phyloP scores from a whole-genome alignment of 257 asterid genomes.

The Scutellaria galericulata region DNA sequence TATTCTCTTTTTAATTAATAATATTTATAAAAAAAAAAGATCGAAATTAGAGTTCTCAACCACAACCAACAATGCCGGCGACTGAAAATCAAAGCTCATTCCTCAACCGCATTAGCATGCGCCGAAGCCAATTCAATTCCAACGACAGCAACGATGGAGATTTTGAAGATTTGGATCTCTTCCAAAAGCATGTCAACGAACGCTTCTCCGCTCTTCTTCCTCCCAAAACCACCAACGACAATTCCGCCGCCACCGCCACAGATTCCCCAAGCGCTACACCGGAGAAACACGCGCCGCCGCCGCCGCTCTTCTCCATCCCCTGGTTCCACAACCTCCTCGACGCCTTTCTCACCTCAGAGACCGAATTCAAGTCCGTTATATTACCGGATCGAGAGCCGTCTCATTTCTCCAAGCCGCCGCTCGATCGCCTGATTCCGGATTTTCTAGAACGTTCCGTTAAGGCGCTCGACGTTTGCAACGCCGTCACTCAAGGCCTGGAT shows the following conservation, averaged over 20 bases:
- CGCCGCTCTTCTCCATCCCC: conserved; percentile 66
- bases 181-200: conserved; percentile 71
- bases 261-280: conserved; percentile 41
- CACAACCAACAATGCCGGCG: conserved; percentile 52
- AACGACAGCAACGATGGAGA: conserved; percentile 66
- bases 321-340: conserved; percentile 84
- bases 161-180: conserved; percentile 67
- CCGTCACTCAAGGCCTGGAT: conserved; percentile 80
- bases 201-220: conserved; percentile 69
- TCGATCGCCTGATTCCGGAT: conserved; percentile 78
- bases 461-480: conserved; percentile 83
- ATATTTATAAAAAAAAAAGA: background rate
- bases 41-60: background rate
- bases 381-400: conserved; percentile 65
- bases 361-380: conserved; percentile 71
- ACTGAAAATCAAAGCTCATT: conserved; percentile 70
- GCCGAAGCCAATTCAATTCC: conserved; percentile 70
- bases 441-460: conserved; percentile 70
- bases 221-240: background rate
- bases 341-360: conserved; percentile 76
- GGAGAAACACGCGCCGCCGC: conserved; percentile 31
- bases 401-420: conserved; percentile 70
- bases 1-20: background rate
- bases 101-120: conserved; percentile 93
- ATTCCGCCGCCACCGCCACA: conserved; percentile 4